Base-by-base conservation (phyloP, 1,284 basidiomycete genomes). In the Cutaneotrichosporon cyanovorans region DNA sequence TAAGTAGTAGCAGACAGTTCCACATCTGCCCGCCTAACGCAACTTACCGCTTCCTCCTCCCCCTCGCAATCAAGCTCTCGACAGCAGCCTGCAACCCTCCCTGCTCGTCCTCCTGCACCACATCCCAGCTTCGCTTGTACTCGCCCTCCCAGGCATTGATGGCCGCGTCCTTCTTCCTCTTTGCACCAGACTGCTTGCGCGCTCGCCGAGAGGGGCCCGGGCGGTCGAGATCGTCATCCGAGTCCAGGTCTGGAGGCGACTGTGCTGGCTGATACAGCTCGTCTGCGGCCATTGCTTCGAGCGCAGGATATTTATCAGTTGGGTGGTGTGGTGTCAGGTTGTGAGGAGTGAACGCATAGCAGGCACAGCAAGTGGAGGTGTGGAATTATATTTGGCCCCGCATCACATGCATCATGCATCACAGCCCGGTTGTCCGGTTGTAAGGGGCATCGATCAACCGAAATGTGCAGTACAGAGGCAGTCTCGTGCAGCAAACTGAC, bases 111-210 rank as follows among this genome's bases (percentile, higher is more conserved):
- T 98, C 95, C 63, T 90, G 85, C 0, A 98, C 89, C 2, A 84
- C 86, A 60, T 98, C 95, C 93, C 93, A 98, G 40, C 87, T 87
- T 37, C 91, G 83, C 41, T 88, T 84, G 67, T 92, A 96, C 8
- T 86, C 84, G 1, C 86, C 92, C 69, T 97, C 93, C 93, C 93
- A 97, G 23, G 90, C 88, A 61, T 92, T 92, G 14, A 66, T 65
- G 5, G 18, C 22, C 21, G 56, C 57, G 34, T 62, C 60, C 12
- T 47, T 51, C 41, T 61, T 59, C n/a, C 50, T 54, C 34, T 54
- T 53, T 2, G 20, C 25, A 2, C 18, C 25, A 45, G 46, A 38
- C 40, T 46, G 35, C 39, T 44, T 45, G 21, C 39, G 44, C 23
- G 31, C 23, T 12, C 44, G 36, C 21, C 42, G 48, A 30, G 35